A percentile compares a stretch with the other conserved stretches of the same genome.
Evolutionary conservation across 208 protist species (phyloP).

Genomic region (Crithidia expoeki): DNA sequence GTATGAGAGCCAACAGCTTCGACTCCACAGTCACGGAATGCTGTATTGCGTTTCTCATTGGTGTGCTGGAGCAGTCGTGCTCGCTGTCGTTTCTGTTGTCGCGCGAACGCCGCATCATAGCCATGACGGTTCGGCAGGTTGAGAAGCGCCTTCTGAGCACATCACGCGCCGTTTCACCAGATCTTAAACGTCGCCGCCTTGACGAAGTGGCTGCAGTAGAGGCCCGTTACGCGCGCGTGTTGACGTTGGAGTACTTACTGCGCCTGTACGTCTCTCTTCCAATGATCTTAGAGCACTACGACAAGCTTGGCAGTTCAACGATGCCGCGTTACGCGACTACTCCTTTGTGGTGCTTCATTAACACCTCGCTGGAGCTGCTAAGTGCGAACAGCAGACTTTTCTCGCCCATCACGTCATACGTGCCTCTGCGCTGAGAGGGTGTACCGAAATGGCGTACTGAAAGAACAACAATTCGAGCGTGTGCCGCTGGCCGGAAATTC

Average conservation of each 20-base stretch:
- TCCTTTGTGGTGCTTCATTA: slow-evolving; percentile 73
- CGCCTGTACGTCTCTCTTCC: slow-evolving; percentile 77
- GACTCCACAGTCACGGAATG: slow-evolving; percentile 47
- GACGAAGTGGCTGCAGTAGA: slow-evolving; percentile 18
- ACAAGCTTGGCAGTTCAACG: slow-evolving; percentile 65
- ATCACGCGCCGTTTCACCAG: slow-evolving; percentile 8
- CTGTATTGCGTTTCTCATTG: slow-evolving; percentile 60
- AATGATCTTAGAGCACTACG: slow-evolving; percentile 79
- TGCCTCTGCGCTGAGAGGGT: slow-evolving; percentile 43
- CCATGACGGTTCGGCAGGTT: slow-evolving; percentile 36
- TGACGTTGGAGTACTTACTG: slow-evolving; percentile 84
- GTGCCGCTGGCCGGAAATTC: no score
- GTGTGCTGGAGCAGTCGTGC: slow-evolving; percentile 80
- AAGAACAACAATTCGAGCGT: no score
- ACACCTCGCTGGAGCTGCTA: slow-evolving; percentile 56
- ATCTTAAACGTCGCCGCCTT: slow-evolving; percentile 28
- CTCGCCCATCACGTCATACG: slow-evolving; percentile 42
- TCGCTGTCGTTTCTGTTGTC: slow-evolving; percentile 64
- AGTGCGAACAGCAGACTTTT: slow-evolving; percentile 39
- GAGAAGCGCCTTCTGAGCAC: slow-evolving; percentile 37
- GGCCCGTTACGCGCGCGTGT: slow-evolving; percentile 55
- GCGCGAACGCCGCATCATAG: slow-evolving; percentile 49
- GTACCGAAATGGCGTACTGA: no score
- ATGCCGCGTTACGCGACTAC: slow-evolving; percentile 63
- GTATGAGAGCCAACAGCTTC: slow-evolving; percentile 21